Evolutionary conservation across 352 stramenopile species (phyloP), one percentile per base, ranked within the genome.

Genomic region (Pythium coloratum): DNA sequence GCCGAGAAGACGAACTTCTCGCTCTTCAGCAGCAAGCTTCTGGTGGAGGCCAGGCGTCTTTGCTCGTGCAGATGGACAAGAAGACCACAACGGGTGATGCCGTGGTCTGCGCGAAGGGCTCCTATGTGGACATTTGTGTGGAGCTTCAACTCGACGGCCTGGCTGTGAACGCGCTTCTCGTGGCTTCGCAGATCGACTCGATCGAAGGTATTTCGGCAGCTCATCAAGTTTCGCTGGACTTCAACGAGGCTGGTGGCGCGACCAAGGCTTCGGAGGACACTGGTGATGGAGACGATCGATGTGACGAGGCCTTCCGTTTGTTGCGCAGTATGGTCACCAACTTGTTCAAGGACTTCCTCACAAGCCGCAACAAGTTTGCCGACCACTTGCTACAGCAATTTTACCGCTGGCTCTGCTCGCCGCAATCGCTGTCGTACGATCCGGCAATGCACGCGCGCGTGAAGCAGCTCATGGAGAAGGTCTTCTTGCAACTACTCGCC

Each of bases 331-430:
- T 99, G 61, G 91, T 99, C n/a, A 93, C 86, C 38, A 92, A 80
- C 8, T 96, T 98, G 67, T 91, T 99, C 47, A 94, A 95, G 62
- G 97, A 99, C 66, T 95, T 98, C 12, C 81, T 95, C 38, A 71
- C 85, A 51, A 91, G 71, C 9, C 89, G 96, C 54, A 97, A 91
- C 69, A 87, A 92, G 46, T 95, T 98, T 63, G 97, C 97, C 0
- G 95, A 99, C 77, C 87, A 97, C 54, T 73, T 99, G 47, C 81
- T 99, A n/a, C 92, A 98, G 64, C 89, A 99, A 67, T 84, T 99
- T 18, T 99, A 99, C 61, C 91, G 97, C 10, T 97, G 98, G 79
- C 64, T 99, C 24, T 97, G 89, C 46, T 96, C 88, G 28, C 90
- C 91, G 1, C 81, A 91, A n/a, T 84, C 91, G 13, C 67, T 98